Evolutionary conservation across 1,284 basidiomycete species (phyloP).

Genomic region (Apiotrichum akiyoshidainum): DNA sequence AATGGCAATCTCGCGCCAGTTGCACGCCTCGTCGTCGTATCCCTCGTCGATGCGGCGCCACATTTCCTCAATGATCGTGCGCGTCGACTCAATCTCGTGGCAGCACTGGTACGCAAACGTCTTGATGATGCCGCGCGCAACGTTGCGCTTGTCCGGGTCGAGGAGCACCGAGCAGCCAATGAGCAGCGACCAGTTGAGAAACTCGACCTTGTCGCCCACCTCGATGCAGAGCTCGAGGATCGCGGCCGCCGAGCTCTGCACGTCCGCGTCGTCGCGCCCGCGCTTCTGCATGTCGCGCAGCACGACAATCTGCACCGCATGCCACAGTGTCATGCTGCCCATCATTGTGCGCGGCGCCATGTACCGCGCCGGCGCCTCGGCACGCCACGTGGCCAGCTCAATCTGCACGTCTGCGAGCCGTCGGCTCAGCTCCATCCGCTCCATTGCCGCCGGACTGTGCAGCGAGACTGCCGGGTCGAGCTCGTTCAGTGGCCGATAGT

Average conservation of each 20-base stretch:
- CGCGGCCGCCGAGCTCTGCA: constrained; percentile 31
- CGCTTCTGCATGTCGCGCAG: constrained; percentile 30
- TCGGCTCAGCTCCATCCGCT: constrained; percentile 16
- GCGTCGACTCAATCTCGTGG: constrained; percentile 34
- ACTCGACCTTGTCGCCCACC: constrained; percentile 45
- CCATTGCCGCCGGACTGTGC: constrained; percentile 19
- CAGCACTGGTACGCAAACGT: constrained; percentile 43
- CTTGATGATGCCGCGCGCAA: constrained; percentile 29
- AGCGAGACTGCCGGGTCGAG: constrained; percentile 17
- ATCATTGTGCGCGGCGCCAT: constrained; percentile 28
- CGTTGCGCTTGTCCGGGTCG: constrained; percentile 23
- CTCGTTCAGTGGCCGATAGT: constrained; percentile 21
- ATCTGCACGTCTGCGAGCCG: constrained; percentile 19
- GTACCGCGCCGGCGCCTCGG: constrained; percentile 18
- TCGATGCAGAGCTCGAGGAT: constrained; percentile 35
- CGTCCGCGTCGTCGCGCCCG: constrained; percentile 22
- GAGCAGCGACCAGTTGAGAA: constrained; percentile 42
- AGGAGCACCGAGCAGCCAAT: constrained; percentile 33
- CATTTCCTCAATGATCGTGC: constrained; percentile 36
- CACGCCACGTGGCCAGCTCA: constrained; percentile 22
- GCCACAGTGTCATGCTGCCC: constrained; percentile 38
- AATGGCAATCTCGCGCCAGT: constrained; percentile 37
- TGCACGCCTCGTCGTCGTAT: constrained; percentile 37
- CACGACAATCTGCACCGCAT: constrained; percentile 35
- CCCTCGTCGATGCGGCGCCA: constrained; percentile 43